phyloP scores from a whole-genome alignment of 2,329 filamentous ascomycete genomes.

The Penicillium sp. region DNA sequence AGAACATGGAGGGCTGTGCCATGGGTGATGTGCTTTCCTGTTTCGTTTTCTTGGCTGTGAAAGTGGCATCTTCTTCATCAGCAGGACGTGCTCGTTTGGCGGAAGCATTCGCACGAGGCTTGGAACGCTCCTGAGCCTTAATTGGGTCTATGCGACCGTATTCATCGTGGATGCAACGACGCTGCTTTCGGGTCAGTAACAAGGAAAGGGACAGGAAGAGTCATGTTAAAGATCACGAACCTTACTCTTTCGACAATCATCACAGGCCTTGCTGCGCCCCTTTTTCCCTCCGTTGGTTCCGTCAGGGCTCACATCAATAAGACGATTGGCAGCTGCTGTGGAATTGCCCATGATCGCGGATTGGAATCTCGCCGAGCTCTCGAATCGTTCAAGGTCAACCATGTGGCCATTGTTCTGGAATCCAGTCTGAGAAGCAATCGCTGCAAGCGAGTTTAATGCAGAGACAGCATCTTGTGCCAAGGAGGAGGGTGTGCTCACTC shows the following conservation, averaged over 20 bases:
- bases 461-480: conserved; percentile 41
- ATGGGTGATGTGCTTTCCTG: conserved; percentile 34
- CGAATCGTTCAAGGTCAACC: conserved; percentile 30
- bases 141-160: conserved; percentile 63
- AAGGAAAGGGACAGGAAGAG: conserved; percentile 2
- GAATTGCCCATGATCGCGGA: conserved; percentile 30
- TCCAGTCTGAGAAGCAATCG: conserved; percentile 39
- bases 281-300: conserved; percentile 50
- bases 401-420: conserved; percentile 29
- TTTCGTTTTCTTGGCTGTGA: conserved; percentile 35
- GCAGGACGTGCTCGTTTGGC: conserved; percentile 53
- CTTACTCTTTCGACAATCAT: conserved; percentile 67
- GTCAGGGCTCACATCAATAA: conserved; percentile 35
- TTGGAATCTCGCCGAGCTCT: conserved; percentile 28
- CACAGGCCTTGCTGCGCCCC: conserved; percentile 62
- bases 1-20: conserved; percentile 21
- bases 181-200: conserved; percentile 44
- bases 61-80: conserved; percentile 37
- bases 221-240: conserved; percentile 42
- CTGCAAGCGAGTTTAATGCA: conserved; percentile 40
- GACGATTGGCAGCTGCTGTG: conserved; percentile 25
- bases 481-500: conserved; percentile 32
- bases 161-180: conserved; percentile 66
- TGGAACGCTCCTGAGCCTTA: conserved; percentile 61
- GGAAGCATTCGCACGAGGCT: conserved; percentile 58